Conservation (phyloP, 176 grass and related monocot genomes). For the Aechmea fasciata region DNA sequence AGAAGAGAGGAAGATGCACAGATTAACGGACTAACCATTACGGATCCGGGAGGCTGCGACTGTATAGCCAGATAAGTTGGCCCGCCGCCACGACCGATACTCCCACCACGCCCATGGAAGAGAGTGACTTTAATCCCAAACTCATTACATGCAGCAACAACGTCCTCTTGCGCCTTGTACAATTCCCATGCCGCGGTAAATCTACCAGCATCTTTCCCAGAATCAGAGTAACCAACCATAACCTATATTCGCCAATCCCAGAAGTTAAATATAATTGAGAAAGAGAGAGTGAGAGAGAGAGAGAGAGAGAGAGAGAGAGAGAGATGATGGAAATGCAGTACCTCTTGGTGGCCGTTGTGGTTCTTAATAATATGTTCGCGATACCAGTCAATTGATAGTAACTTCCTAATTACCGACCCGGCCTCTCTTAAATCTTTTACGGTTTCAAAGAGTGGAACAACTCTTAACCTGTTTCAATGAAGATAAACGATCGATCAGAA, state of each 20-base stretch:
- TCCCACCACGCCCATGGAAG: slow-evolving; percentile 90
- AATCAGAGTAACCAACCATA: slow-evolving; percentile 97
- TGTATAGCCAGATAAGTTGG: slow-evolving; percentile 92
- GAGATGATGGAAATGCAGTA: slow-evolving; percentile 8
- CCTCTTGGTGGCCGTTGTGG: slow-evolving; percentile 85
- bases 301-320: not conserved
- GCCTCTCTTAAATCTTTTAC: slow-evolving; percentile 91
- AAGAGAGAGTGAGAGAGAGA: not conserved
- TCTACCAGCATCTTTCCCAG: slow-evolving; percentile 87
- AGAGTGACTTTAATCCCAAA: slow-evolving; percentile 91
- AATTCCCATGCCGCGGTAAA: slow-evolving; percentile 93
- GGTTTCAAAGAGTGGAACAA: slow-evolving; percentile 89
- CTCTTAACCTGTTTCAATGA: slow-evolving; percentile 59
- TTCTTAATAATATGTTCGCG: slow-evolving; percentile 79
- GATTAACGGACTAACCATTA: slow-evolving; percentile 37
- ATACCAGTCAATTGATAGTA: slow-evolving; percentile 91
- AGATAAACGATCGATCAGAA: not conserved
- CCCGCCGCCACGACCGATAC: slow-evolving; percentile 83
- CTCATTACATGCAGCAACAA: slow-evolving; percentile 66
- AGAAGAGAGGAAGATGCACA: not conserved
- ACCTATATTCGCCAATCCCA: slow-evolving; percentile 36
- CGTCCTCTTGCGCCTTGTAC: slow-evolving; percentile 87
- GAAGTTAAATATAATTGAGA: not conserved
- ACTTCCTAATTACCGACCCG: slow-evolving; percentile 68
- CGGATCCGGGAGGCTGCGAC: slow-evolving; percentile 82